Percentiles rank a stretch among this genome's conserved stretches.
Evolutionary conservation across 2,329 filamentous ascomycete species (phyloP).

Genomic region (Aspergillus phoenicis): DNA sequence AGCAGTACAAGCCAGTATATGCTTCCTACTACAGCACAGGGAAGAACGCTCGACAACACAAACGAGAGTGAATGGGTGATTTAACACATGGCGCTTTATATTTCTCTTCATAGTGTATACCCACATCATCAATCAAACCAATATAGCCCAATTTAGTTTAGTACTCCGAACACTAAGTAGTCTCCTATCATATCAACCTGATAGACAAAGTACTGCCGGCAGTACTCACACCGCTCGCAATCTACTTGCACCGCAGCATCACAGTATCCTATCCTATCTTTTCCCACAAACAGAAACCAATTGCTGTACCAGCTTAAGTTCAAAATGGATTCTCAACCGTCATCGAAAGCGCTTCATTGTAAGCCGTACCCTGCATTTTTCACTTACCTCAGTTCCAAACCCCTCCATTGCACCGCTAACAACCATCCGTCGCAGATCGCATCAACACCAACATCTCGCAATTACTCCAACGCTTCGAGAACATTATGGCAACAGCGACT

Average conservation of each 20-base stretch:
- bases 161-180: not conserved
- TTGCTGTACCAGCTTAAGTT: not conserved
- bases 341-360: conserved; percentile 24
- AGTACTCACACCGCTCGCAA: conserved; percentile 17
- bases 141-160: not conserved
- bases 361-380: not conserved
- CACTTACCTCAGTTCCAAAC: too few relatives aligned
- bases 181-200: not conserved
- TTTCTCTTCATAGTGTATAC: not conserved
- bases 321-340: conserved; percentile 38
- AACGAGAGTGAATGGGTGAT: too few relatives aligned
- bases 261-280: not conserved
- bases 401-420: not conserved
- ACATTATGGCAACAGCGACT: conserved; percentile 57
- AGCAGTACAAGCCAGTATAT: too few relatives aligned
- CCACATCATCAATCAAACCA: not conserved
- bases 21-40: too few relatives aligned
- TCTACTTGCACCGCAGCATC: conserved; percentile 18
- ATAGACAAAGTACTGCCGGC: conserved; percentile 15
- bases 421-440: conserved; percentile 37
- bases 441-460: conserved; percentile 49
- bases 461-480: conserved; percentile 57
- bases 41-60: too few relatives aligned
- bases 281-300: not conserved
- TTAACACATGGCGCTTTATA: too few relatives aligned